A percentile compares a stretch with the other conserved stretches of the same genome.
Conservation (phyloP, 2,329 filamentous ascomycete genomes). For the Botrytis elliptica region DNA sequence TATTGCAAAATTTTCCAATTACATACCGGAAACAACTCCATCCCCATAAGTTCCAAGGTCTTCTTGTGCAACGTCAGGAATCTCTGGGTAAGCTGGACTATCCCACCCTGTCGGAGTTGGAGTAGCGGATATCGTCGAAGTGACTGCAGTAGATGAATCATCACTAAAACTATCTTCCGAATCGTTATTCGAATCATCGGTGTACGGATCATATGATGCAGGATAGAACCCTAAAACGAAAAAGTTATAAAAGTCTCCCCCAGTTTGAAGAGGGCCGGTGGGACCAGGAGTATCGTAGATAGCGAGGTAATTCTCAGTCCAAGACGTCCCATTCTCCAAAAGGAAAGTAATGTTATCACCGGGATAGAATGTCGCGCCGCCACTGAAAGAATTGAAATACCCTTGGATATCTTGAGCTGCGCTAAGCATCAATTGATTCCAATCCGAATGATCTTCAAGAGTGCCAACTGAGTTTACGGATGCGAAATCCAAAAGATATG, state of each 20-base stretch:
- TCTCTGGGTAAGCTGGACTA: constrained; percentile 25
- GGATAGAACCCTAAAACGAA: constrained; percentile 33
- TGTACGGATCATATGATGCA: constrained; percentile 26
- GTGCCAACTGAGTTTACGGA: constrained; percentile 38
- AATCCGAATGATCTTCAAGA: constrained; percentile 42
- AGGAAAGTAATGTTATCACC: constrained; percentile 40
- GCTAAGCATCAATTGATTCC: constrained; percentile 38
- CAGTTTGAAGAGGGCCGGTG: constrained; percentile 35
- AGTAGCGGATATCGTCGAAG: background rate
- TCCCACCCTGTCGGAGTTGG: constrained; percentile 18
- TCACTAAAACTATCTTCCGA: background rate
- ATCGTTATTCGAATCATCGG: constrained; percentile 12
- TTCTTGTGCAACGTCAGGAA: constrained; percentile 27
- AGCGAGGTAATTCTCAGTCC: constrained; percentile 40
- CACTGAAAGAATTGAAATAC: constrained; percentile 39
- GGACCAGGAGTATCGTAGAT: constrained; percentile 31
- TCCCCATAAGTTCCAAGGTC: constrained; percentile 29
- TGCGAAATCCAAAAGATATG: constrained; percentile 47
- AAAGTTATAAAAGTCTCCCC: constrained; percentile 35
- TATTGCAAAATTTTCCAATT: too few relatives aligned
- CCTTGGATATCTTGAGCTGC: constrained; percentile 36
- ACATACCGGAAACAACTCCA: constrained; percentile 27
- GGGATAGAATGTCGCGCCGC: constrained; percentile 41
- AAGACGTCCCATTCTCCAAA: constrained; percentile 42
- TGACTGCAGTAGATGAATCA: background rate